A percentile compares a stretch with the other conserved stretches of the same genome.
Conservation (phyloP, 148 eudicot genomes). For the Rhododendron mucronatum region DNA sequence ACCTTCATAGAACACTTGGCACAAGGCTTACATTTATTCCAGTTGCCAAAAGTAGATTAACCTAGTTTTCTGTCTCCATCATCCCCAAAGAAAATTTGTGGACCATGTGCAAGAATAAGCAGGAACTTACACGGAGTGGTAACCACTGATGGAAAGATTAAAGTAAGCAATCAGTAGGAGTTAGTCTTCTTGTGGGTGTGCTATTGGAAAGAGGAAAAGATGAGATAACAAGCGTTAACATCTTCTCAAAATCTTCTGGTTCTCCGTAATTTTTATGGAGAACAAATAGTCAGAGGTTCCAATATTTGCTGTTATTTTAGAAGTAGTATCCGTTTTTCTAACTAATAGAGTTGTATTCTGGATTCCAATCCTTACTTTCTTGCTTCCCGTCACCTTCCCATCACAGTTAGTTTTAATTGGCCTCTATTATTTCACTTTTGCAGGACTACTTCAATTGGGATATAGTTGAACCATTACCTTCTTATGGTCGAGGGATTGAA, state of each 20-base stretch:
- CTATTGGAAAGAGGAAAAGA: background rate
- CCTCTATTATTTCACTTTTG: background rate
- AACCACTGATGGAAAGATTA: background rate
- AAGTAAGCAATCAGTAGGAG: background rate
- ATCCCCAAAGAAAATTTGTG: background rate
- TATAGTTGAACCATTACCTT: slow-evolving; percentile 58
- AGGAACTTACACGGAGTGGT: background rate
- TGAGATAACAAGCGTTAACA: background rate
- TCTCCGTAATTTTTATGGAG: background rate
- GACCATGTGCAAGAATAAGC: background rate
- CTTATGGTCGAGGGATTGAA: slow-evolving; percentile 64
- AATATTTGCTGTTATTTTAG: background rate
- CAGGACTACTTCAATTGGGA: slow-evolving; percentile 54
- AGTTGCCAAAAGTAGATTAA: background rate
- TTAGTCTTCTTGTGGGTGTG: background rate
- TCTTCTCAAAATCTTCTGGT: background rate
- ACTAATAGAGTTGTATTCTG: background rate
- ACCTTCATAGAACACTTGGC: background rate
- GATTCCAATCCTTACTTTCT: background rate
- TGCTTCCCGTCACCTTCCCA: background rate
- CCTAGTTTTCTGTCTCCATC: background rate
- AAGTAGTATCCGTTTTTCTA: background rate
- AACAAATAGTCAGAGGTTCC: background rate
- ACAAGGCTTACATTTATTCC: background rate
- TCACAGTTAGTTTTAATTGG: background rate